Evolutionary conservation across 495 filamentous ascomycete species (phyloP).

Genomic region (Gamarada debralockiae): DNA sequence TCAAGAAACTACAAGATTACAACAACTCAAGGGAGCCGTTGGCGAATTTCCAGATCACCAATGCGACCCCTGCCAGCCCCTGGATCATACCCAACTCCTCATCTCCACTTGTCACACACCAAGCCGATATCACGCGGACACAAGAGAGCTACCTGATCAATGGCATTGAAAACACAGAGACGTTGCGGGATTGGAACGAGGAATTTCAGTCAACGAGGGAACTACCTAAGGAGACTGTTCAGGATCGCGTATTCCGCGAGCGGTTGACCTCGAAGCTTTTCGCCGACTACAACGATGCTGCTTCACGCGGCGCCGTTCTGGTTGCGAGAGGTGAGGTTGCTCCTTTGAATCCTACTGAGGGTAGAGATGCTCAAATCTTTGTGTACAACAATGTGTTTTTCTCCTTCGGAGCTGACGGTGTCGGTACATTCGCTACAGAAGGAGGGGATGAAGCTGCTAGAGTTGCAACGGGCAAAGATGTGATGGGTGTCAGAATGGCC

Average conservation of each 20-base stretch:
- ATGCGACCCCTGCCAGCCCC: slow-evolving; percentile 84
- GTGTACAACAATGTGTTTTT: slow-evolving; percentile 99
- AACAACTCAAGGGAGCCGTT: slow-evolving; percentile 82
- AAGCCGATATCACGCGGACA: slow-evolving; percentile 78
- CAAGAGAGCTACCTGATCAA: slow-evolving; percentile 90
- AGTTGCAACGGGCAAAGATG: slow-evolving; percentile 96
- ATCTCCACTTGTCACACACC: slow-evolving; percentile 63
- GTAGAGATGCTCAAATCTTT: slow-evolving; percentile 91
- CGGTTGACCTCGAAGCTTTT: slow-evolving; percentile 91
- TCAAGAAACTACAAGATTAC: slow-evolving; percentile 70
- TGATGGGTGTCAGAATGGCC: slow-evolving; percentile 85
- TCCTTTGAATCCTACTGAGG: slow-evolving; percentile 95
- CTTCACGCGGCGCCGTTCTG: slow-evolving; percentile 85
- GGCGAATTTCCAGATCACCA: slow-evolving; percentile 90
- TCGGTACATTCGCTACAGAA: slow-evolving; percentile 93
- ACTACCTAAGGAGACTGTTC: slow-evolving; percentile 84
- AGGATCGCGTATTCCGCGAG: slow-evolving; percentile 95
- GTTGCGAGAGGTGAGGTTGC: slow-evolving; percentile 92
- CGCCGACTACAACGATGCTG: slow-evolving; percentile 95
- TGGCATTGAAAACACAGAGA: slow-evolving; percentile 89
- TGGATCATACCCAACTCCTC: slow-evolving; percentile 77
- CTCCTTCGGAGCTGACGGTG: slow-evolving; percentile 96
- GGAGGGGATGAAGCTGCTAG: slow-evolving; percentile 96
- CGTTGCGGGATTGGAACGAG: slow-evolving; percentile 97
- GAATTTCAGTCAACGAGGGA: slow-evolving; percentile 97